A percentile compares a stretch with the other conserved stretches of the same genome.
Conservation (phyloP, 495 filamentous ascomycete species). For the Aspergillus egyptiacus region DNA sequence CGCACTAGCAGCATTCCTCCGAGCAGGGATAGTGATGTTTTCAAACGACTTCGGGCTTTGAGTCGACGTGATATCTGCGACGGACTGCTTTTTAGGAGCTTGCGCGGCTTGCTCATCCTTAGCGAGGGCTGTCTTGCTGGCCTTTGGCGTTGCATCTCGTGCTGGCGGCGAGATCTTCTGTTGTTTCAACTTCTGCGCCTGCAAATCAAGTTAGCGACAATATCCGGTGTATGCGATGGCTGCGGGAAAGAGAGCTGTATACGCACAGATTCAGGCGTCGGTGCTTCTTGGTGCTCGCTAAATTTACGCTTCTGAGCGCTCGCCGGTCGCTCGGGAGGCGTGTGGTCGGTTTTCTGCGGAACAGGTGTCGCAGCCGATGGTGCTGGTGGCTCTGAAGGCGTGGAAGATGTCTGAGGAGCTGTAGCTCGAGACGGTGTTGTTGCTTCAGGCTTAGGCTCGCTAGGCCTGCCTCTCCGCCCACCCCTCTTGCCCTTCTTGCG, state of each 20-base stretch:
- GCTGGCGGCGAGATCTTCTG: conserved; percentile 30
- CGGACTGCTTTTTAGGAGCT: conserved; percentile 22
- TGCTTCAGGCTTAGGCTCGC: conserved; percentile 33
- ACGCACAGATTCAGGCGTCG: conserved; percentile 31
- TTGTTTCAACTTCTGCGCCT: conserved; percentile 41
- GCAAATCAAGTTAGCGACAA: conserved; percentile 9
- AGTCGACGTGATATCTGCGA: conserved; percentile 19
- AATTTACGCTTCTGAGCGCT: conserved; percentile 43
- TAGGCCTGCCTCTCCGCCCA: conserved; percentile 33
- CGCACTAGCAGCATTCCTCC: conserved; percentile 44
- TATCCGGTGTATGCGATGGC: background rate
- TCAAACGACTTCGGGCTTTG: conserved; percentile 30
- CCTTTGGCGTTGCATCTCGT: conserved; percentile 12
- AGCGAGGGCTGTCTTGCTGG: conserved; percentile 18
- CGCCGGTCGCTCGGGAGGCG: conserved; percentile 22
- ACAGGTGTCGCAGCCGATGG: conserved; percentile 22
- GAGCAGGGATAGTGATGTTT: conserved; percentile 43
- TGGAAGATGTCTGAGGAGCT: conserved; percentile 27
- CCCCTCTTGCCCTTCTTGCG: conserved; percentile 46
- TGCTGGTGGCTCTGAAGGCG: conserved; percentile 4
- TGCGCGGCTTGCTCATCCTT: conserved; percentile 32
- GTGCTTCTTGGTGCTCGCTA: conserved; percentile 30
- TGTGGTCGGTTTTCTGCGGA: conserved; percentile 30
- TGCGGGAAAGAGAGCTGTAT: background rate
- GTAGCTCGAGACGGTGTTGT: conserved; percentile 29